Conservation (phyloP, 805 yeast species). For the Candida silvicultrix region DNA sequence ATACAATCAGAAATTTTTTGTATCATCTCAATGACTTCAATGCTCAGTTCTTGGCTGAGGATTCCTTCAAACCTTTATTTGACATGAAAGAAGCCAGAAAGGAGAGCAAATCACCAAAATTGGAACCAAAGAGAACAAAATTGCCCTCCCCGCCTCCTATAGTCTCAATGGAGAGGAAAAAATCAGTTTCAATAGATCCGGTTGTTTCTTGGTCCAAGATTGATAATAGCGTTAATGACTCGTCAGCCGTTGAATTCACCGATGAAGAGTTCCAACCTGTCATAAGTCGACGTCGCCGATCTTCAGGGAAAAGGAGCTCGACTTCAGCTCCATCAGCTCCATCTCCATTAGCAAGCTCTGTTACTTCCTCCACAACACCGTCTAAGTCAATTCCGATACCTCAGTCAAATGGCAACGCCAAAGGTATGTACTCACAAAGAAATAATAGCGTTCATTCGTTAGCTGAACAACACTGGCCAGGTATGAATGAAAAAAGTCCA, state of each 20-base stretch:
- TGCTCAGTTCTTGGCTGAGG: slow-evolving; percentile 32
- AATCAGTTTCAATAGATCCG: slow-evolving; percentile 4
- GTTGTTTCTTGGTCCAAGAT: slow-evolving; percentile 6
- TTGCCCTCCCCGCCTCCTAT: slow-evolving; percentile 5
- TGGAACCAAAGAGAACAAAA: slow-evolving; percentile 10
- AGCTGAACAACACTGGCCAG: slow-evolving; percentile 3
- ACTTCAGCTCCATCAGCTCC: background rate
- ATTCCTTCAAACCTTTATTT: slow-evolving; percentile 29
- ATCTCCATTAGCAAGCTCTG: background rate
- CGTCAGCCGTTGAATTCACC: slow-evolving; percentile 23
- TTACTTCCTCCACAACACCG: background rate
- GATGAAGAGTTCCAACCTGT: slow-evolving; percentile 30
- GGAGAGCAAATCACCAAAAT: slow-evolving; percentile 12
- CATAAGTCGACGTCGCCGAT: slow-evolving; percentile 24
- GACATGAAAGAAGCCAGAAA: slow-evolving; percentile 20
- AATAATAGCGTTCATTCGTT: background rate
- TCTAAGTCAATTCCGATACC: background rate
- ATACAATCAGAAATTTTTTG: slow-evolving; percentile 29
- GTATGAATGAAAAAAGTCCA: background rate
- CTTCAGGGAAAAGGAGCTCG: slow-evolving; percentile 17
- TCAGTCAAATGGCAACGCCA: background rate
- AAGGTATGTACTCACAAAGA: background rate
- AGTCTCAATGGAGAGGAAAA: slow-evolving; percentile 5
- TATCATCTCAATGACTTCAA: slow-evolving; percentile 31
- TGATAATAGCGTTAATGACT: slow-evolving; percentile 7